These are phyloP conservation scores for Lasiodiplodia theobromae DNA, from an alignment of 2,329 filamentous ascomycete species.

Conservation along the genomic window DNA sequence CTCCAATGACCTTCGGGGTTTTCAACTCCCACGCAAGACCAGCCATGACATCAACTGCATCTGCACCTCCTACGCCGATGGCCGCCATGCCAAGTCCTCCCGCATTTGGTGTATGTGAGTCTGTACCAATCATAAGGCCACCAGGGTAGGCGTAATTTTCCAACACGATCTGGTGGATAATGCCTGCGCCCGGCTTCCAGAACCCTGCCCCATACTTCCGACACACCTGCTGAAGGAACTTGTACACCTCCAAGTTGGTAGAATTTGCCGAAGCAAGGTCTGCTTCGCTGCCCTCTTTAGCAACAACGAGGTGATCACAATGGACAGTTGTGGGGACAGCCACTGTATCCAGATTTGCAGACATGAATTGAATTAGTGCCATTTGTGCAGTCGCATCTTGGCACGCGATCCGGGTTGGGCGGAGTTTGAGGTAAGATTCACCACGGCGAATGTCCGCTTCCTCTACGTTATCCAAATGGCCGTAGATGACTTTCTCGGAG, in stretches of 20 bases:
- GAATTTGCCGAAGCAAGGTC: slow-evolving; percentile 88
- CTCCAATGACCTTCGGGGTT: slow-evolving; percentile 91
- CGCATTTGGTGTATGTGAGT: slow-evolving; percentile 96
- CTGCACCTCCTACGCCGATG: slow-evolving; percentile 95
- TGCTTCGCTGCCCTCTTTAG: slow-evolving; percentile 89
- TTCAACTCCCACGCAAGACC: slow-evolving; percentile 98
- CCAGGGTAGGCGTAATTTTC: slow-evolving; percentile 96
- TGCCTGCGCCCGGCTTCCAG: not conserved
- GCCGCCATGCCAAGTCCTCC: slow-evolving; percentile 91
- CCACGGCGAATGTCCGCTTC: slow-evolving; percentile 96
- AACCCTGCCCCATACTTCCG: slow-evolving; percentile 90
- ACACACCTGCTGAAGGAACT: slow-evolving; percentile 91
- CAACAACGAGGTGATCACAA: slow-evolving; percentile 99
- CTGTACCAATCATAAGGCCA: slow-evolving; percentile 95
- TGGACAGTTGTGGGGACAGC: slow-evolving; percentile 95
- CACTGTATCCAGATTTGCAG: slow-evolving; percentile 92
- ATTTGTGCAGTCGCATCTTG: slow-evolving; percentile 99
- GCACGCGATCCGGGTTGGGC: slow-evolving; percentile 96
- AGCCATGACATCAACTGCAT: slow-evolving; percentile 95
- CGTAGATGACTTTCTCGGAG: slow-evolving; percentile 95
- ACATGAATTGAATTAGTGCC: slow-evolving; percentile 99
- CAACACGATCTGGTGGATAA: not conserved
- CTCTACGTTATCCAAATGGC: slow-evolving; percentile 95
- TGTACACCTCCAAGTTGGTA: slow-evolving; percentile 99
- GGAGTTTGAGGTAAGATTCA: slow-evolving; percentile 92